A percentile compares a stretch with the other conserved stretches of the same genome.
Conservation (phyloP, 192 early-diverging fungal genomes). For the Geranomyces variabilis region DNA sequence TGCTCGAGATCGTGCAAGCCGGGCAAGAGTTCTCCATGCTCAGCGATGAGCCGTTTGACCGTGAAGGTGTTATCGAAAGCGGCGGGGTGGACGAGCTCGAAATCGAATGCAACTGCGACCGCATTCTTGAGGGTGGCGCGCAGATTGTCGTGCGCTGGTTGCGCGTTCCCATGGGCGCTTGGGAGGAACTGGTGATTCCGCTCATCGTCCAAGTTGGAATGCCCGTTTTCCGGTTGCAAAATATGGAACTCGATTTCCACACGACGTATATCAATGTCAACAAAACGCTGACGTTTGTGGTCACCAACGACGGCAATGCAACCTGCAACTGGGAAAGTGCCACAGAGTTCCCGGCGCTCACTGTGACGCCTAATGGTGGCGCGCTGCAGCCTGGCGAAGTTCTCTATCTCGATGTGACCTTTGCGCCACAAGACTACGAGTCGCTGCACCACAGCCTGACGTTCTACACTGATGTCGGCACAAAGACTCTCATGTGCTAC, state of each 20-base stretch:
- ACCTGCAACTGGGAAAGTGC: constrained; percentile 54
- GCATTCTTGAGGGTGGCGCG: constrained; percentile 32
- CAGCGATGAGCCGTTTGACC: constrained; percentile 59
- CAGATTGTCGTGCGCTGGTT: constrained; percentile 50
- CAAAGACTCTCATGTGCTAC: constrained; percentile 54
- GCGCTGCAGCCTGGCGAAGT: constrained; percentile 50
- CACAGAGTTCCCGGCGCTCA: constrained; percentile 31
- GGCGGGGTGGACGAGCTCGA: constrained; percentile 44
- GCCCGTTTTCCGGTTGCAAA: constrained; percentile 58
- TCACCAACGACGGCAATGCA: constrained; percentile 65
- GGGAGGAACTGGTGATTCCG: constrained; percentile 48
- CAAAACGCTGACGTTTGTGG: constrained; percentile 50
- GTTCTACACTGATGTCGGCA: constrained; percentile 63
- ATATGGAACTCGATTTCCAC: constrained; percentile 62
- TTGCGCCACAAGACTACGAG: constrained; percentile 52
- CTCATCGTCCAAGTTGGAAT: constrained; percentile 56
- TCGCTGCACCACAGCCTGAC: constrained; percentile 43
- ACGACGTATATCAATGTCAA: constrained; percentile 65
- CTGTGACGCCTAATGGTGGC: constrained; percentile 44
- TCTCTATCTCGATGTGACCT: constrained; percentile 48
- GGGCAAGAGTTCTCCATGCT: constrained; percentile 45
- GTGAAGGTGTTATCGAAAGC: constrained; percentile 50
- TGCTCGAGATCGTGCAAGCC: constrained; percentile 53
- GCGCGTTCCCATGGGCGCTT: constrained; percentile 49
- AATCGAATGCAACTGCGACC: constrained; percentile 56